Percentiles rank a stretch among this genome's conserved stretches.
phyloP scores from a whole-genome alignment of 139 green algal species.

The Edaphochlamys debaryana region DNA sequence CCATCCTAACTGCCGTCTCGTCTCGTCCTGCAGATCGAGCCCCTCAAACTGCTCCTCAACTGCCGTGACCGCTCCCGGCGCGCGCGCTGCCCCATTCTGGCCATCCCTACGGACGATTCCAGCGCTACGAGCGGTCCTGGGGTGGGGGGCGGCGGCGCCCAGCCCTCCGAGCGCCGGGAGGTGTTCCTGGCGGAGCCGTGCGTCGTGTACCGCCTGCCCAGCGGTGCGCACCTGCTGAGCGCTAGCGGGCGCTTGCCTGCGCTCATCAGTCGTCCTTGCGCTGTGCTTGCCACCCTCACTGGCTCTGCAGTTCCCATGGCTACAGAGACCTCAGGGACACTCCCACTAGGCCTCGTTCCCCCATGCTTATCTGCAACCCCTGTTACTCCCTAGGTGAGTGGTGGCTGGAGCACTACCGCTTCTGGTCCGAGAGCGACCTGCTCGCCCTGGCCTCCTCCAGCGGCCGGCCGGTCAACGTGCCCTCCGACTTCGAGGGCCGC shows the following conservation, averaged over 20 bases:
- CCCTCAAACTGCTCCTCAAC: constrained; percentile 20
- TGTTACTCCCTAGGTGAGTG: constrained; percentile 24
- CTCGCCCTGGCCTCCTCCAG: neutral
- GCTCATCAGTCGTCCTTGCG: too few species aligned
- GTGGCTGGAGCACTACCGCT: constrained; percentile 44
- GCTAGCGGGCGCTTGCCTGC: too few species aligned
- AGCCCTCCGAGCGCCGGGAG: neutral
- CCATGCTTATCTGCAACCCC: too few species aligned
- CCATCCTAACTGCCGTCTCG: too few species aligned
- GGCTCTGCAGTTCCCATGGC: too few species aligned
- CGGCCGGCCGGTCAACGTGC: neutral
- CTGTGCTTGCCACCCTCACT: too few species aligned
- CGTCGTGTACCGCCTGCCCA: constrained; percentile 19
- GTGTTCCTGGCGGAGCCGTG: constrained; percentile 26
- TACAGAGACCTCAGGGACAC: too few species aligned
- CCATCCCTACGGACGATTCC: too few species aligned
- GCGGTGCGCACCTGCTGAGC: too few species aligned
- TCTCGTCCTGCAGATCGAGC: constrained; percentile 22
- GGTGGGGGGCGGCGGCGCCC: neutral
- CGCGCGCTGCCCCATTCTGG: constrained; percentile 20
- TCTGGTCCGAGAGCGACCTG: constrained; percentile 13
- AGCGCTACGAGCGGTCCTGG: neutral
- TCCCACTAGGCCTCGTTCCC: too few species aligned
- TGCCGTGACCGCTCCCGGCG: constrained; percentile 1
- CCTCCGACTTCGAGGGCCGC: neutral